phyloP scores from a whole-genome alignment of 2,329 filamentous ascomycete genomes.

The Colletotrichum nymphaeae region DNA sequence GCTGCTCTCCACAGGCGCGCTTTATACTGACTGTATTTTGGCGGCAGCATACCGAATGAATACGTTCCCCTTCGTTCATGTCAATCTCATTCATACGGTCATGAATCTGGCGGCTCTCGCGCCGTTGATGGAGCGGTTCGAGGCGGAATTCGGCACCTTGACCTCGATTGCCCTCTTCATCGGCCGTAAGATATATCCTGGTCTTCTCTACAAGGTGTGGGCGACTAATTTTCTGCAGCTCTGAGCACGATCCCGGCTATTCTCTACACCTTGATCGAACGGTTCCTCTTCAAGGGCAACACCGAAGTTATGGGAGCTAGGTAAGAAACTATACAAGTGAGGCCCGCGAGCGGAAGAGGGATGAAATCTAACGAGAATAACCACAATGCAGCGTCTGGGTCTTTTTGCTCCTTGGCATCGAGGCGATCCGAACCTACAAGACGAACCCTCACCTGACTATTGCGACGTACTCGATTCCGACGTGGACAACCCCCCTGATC shows the following conservation, averaged over 20 bases:
- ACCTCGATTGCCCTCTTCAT: constrained; percentile 89
- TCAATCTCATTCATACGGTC: constrained; percentile 81
- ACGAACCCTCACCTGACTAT: constrained; percentile 82
- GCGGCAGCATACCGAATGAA: constrained; percentile 87
- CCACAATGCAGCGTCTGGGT: constrained; percentile 80
- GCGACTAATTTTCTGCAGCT: constrained; percentile 58
- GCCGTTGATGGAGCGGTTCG: constrained; percentile 93
- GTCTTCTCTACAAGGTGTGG: neutral
- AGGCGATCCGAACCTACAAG: constrained; percentile 87
- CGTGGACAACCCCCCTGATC: constrained; percentile 89
- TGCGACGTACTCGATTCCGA: constrained; percentile 78
- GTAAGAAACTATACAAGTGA: constrained; percentile 56
- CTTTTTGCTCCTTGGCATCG: constrained; percentile 85
- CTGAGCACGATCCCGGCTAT: constrained; percentile 85
- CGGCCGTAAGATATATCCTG: constrained; percentile 77
- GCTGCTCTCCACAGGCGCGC: neutral
- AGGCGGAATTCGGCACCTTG: constrained; percentile 90
- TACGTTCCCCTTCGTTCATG: constrained; percentile 89
- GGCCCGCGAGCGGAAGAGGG: neutral
- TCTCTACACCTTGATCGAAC: constrained; percentile 84
- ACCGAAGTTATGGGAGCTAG: constrained; percentile 84
- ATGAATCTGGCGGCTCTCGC: constrained; percentile 84
- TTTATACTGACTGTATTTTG: neutral
- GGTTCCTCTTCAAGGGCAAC: constrained; percentile 76
- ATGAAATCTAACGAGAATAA: constrained; percentile 3